A percentile compares a stretch with the other conserved stretches of the same genome.
Conservation (phyloP, 768 basidiomycete species). For the Punctularia strigosozonata region DNA sequence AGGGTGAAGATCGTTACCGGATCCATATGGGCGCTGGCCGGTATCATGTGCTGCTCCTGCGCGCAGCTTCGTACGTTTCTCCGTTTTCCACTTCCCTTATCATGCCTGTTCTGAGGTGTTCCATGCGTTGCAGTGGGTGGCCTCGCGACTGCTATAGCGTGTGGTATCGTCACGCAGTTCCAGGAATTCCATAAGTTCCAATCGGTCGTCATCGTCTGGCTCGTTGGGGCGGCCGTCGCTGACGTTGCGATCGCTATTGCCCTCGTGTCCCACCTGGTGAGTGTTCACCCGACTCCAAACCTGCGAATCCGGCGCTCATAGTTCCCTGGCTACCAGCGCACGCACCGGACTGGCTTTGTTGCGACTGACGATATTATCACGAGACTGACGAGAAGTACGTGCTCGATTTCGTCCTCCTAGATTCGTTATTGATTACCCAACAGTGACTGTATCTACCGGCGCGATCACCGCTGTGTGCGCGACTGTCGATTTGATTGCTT, state of each 20-base stretch:
- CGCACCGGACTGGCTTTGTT: constrained; percentile 7
- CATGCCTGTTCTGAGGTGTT: not conserved
- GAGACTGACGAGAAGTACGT: constrained; percentile 6
- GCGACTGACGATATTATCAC: constrained; percentile 10
- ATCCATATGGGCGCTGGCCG: constrained; percentile 5
- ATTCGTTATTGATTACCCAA: not conserved
- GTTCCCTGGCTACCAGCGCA: constrained; percentile 4
- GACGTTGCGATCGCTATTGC: constrained; percentile 17
- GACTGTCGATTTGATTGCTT: constrained; percentile 13
- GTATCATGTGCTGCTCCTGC: constrained; percentile 8
- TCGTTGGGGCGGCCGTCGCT: constrained; percentile 9
- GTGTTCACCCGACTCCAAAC: not conserved
- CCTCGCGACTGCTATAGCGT: constrained; percentile 13
- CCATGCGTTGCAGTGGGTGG: constrained; percentile 19
- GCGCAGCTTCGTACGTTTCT: constrained; percentile 10
- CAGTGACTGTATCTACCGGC: constrained; percentile 21
- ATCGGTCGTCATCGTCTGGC: constrained; percentile 14
- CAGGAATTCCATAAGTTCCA: constrained; percentile 13
- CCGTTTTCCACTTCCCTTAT: not conserved
- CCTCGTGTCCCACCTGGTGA: constrained; percentile 10
- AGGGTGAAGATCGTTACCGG: constrained; percentile 10
- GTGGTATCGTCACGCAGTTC: constrained; percentile 10
- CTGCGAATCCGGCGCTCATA: not conserved
- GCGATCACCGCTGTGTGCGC: constrained; percentile 12
- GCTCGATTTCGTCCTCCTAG: no score